Evolutionary conservation across 495 filamentous ascomycete genomes (phyloP).

Genomic region (Gamarada debralockiae): DNA sequence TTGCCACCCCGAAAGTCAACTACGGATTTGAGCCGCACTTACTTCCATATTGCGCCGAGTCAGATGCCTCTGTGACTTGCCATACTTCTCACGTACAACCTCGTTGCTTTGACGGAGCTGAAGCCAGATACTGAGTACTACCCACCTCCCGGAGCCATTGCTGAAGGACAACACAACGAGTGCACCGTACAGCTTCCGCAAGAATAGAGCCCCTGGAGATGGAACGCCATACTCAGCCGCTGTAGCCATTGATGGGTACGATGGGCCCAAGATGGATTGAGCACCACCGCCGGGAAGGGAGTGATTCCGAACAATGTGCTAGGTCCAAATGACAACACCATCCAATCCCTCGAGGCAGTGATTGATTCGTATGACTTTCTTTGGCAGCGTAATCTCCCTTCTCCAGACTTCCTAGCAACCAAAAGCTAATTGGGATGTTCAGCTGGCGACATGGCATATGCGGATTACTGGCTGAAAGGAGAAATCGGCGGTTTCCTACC

Average conservation of each 20-base stretch:
- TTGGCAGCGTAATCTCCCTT: conserved; percentile 37
- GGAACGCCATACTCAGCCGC: conserved; percentile 37
- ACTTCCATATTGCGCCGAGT: conserved; percentile 24
- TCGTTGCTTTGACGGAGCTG: conserved; percentile 34
- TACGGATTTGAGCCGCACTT: background rate
- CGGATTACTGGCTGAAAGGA: conserved; percentile 24
- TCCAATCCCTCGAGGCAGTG: conserved; percentile 28
- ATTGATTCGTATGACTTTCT: conserved; percentile 31
- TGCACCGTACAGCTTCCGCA: conserved; percentile 10
- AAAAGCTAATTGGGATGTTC: conserved; percentile 20
- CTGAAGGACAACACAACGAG: conserved; percentile 4
- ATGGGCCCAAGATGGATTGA: conserved; percentile 33
- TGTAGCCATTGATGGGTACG: conserved; percentile 37
- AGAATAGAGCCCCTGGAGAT: conserved; percentile 35
- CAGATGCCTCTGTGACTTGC: conserved; percentile 41
- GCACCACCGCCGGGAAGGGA: conserved; percentile 24
- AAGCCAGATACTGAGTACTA: conserved; percentile 39
- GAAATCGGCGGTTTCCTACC: conserved; percentile 34
- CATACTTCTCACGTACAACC: conserved; percentile 44
- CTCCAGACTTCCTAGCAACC: background rate
- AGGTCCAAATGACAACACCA: conserved; percentile 30
- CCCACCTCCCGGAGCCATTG: conserved; percentile 34
- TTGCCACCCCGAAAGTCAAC: background rate
- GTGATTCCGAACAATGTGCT: conserved; percentile 20
- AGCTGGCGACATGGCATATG: conserved; percentile 1